These are phyloP conservation scores for Musa beccarii DNA, from an alignment of 176 grass and related monocot species.

Conservation along the genomic window DNA sequence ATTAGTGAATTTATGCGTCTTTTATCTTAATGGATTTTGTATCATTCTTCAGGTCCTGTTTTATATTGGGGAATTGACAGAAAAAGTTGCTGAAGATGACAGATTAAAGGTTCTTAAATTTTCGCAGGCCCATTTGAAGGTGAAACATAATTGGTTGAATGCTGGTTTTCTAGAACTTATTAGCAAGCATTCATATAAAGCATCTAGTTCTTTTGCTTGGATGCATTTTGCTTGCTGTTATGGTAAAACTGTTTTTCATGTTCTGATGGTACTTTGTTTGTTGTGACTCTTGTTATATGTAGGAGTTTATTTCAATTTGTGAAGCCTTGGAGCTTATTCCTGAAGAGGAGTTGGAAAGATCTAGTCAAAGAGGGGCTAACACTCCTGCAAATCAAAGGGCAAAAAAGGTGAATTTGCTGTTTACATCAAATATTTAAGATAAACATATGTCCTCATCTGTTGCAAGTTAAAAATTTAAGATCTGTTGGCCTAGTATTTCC, in stretches of 20 bases:
- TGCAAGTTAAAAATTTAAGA: neutral
- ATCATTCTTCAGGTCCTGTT: constrained; percentile 41
- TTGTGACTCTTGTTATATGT: neutral
- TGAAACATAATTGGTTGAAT: neutral
- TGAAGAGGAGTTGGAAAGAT: constrained; percentile 53
- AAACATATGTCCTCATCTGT: neutral
- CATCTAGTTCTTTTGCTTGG: neutral
- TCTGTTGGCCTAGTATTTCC: neutral
- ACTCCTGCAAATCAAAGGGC: constrained; percentile 45
- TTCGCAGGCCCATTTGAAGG: constrained; percentile 79
- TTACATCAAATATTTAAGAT: neutral
- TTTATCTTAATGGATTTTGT: neutral
- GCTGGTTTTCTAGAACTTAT: neutral
- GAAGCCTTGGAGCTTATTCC: constrained; percentile 75
- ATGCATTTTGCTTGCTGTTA: neutral
- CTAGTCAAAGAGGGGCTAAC: constrained; percentile 32
- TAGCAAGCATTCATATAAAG: neutral
- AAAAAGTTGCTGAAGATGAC: constrained; percentile 54
- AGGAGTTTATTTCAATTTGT: constrained; percentile 85
- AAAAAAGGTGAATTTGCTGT: constrained; percentile 51
- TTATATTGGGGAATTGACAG: constrained; percentile 74
- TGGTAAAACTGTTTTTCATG: neutral
- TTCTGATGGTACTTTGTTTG: neutral
- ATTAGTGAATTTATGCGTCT: neutral
- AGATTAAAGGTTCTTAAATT: constrained; percentile 43